phyloP scores from a whole-genome alignment of 805 yeast genomes.

The Yarrowia deformans region DNA sequence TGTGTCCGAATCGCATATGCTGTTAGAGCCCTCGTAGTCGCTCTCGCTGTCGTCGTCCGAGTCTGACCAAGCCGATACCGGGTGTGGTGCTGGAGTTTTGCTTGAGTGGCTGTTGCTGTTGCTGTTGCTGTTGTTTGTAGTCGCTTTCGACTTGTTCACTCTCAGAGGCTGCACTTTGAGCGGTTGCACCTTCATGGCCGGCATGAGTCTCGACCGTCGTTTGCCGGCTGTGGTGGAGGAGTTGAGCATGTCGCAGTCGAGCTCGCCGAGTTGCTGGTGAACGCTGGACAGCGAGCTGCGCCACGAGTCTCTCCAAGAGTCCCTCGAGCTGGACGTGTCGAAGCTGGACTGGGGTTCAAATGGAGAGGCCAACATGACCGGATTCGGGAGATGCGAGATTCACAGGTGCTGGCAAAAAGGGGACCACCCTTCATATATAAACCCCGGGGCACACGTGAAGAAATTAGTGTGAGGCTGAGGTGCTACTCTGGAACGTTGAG shows the following conservation, averaged over 20 bases:
- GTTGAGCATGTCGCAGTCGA: not conserved
- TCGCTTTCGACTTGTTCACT: not conserved
- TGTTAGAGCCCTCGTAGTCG: slow-evolving; percentile 17
- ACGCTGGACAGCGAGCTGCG: not conserved
- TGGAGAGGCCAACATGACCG: slow-evolving; percentile 19
- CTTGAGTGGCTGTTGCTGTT: not conserved
- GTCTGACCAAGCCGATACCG: slow-evolving; percentile 20
- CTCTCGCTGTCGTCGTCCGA: slow-evolving; percentile 19
- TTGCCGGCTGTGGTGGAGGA: too few species aligned
- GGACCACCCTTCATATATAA: not conserved
- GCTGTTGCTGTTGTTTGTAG: not conserved
- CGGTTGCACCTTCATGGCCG: not conserved
- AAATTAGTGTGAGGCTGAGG: not conserved
- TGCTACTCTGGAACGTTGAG: not conserved
- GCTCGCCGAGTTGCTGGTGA: not conserved
- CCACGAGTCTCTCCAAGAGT: slow-evolving; percentile 21
- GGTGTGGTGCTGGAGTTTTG: not conserved
- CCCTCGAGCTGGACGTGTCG: not conserved
- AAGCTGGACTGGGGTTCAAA: slow-evolving; percentile 13
- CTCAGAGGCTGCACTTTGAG: not conserved
- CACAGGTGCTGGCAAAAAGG: too few species aligned
- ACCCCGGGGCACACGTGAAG: not conserved
- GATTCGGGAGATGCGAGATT: too few species aligned
- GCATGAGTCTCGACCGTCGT: not conserved
- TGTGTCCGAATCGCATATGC: slow-evolving; percentile 18